A percentile compares a stretch with the other conserved stretches of the same genome.
Evolutionary conservation across 2,329 filamentous ascomycete genomes (phyloP).

Genomic region (Alternaria sp.): DNA sequence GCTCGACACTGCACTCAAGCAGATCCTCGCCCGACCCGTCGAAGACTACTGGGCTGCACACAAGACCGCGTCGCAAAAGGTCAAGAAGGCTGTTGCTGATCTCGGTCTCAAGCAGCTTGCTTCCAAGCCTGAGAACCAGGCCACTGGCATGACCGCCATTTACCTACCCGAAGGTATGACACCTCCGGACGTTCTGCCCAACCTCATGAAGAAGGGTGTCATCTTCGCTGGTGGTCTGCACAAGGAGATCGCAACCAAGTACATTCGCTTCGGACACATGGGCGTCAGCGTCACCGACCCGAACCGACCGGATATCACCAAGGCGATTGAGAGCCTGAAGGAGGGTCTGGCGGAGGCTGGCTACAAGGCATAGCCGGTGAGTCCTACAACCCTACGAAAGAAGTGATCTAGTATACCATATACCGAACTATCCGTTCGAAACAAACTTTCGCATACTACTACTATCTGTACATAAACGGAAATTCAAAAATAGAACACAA

Average conservation of each 20-base stretch:
- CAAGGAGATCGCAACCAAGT: slow-evolving; percentile 92
- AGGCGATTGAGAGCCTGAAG: slow-evolving; percentile 79
- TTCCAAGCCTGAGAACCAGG: slow-evolving; percentile 84
- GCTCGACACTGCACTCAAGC: slow-evolving; percentile 84
- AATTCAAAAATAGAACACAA: slow-evolving; percentile 9
- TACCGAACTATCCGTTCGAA: neutral
- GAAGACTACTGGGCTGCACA: slow-evolving; percentile 84
- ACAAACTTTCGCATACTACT: neutral
- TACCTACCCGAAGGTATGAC: slow-evolving; percentile 87
- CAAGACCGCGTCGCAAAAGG: slow-evolving; percentile 76
- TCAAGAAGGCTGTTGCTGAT: slow-evolving; percentile 82
- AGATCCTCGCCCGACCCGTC: slow-evolving; percentile 82
- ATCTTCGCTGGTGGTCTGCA: slow-evolving; percentile 95
- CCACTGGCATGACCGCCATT: slow-evolving; percentile 97
- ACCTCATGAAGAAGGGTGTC: slow-evolving; percentile 82
- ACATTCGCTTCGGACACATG: slow-evolving; percentile 98
- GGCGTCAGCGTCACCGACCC: slow-evolving; percentile 89
- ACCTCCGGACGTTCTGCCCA: slow-evolving; percentile 83
- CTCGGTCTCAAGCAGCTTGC: slow-evolving; percentile 90
- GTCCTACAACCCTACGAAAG: neutral
- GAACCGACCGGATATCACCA: slow-evolving; percentile 79
- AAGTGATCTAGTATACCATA: neutral
- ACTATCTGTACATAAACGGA: neutral
- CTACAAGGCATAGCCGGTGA: slow-evolving; percentile 52
- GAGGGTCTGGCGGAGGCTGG: slow-evolving; percentile 77